A percentile compares a stretch with the other conserved stretches of the same genome.
Evolutionary conservation across 345 rosid species (phyloP).

Genomic region (Mercurialis annua): DNA sequence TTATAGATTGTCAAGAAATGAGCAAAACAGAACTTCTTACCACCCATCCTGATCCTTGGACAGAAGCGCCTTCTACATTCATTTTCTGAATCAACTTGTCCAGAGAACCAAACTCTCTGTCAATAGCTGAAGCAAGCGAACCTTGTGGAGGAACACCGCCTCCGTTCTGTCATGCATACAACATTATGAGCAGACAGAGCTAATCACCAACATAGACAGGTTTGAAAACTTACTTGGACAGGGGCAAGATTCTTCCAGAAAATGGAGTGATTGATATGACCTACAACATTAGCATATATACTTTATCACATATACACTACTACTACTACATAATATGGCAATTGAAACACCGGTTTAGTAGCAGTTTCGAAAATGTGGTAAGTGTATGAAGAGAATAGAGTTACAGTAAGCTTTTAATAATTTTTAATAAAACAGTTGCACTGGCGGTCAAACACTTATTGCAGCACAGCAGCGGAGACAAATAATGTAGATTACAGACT

Average conservation of each 20-base stretch:
- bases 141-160: conserved; percentile 91
- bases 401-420: too few relatives aligned
- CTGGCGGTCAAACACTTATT: background rate
- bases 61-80: conserved; percentile 83
- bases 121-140: conserved; percentile 72
- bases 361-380: background rate
- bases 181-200: background rate
- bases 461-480: too few relatives aligned
- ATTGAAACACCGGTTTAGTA: too few relatives aligned
- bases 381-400: too few relatives aligned
- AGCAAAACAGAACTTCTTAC: conserved; percentile 38
- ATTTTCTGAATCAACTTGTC: conserved; percentile 76
- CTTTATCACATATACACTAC: conserved; percentile 3
- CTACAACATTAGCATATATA: conserved; percentile 40
- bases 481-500: too few relatives aligned
- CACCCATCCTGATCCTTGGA: conserved; percentile 99
- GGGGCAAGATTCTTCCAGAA: conserved; percentile 95
- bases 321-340: background rate
- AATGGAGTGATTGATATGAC: conserved; percentile 88
- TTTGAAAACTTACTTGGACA: conserved; percentile 47
- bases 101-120: conserved; percentile 69
- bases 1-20: background rate
- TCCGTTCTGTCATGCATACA: conserved; percentile 54
- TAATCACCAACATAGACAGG: background rate
- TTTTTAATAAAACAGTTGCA: background rate